These are phyloP conservation scores for Heliamphora pulchella DNA, from an alignment of 179 eudicot species.

Conservation along the genomic window DNA sequence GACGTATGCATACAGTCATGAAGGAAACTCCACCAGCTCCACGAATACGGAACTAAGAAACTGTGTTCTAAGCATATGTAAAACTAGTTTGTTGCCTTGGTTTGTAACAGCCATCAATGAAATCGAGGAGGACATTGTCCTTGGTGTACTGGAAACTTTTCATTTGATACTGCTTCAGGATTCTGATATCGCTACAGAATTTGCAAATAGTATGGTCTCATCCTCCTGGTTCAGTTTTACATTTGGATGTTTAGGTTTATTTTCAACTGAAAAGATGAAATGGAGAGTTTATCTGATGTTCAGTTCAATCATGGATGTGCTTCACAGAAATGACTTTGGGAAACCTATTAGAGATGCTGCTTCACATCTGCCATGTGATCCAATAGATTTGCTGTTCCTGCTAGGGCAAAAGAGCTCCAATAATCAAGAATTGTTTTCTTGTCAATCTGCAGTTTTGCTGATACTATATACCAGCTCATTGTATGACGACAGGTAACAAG, in stretches of 20 bases:
- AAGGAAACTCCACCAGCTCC: slow-evolving; percentile 25
- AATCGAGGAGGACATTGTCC: slow-evolving; percentile 63
- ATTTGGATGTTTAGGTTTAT: slow-evolving; percentile 78
- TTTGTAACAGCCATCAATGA: slow-evolving; percentile 47
- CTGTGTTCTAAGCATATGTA: slow-evolving; percentile 48
- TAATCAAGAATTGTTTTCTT: slow-evolving; percentile 48
- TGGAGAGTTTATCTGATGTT: slow-evolving; percentile 58
- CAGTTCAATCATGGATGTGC: slow-evolving; percentile 59
- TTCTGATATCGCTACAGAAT: slow-evolving; percentile 38
- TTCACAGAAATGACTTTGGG: slow-evolving; percentile 60
- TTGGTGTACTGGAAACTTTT: slow-evolving; percentile 73
- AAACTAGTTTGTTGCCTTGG: slow-evolving; percentile 76
- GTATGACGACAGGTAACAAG: slow-evolving; percentile 58
- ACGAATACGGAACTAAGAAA: slow-evolving; percentile 30
- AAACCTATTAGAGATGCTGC: slow-evolving; percentile 64
- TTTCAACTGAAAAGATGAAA: slow-evolving; percentile 73
- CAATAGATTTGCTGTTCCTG: slow-evolving; percentile 72
- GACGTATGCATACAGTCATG: slow-evolving; percentile 49
- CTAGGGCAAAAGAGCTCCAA: slow-evolving; percentile 68
- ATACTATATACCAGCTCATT: slow-evolving; percentile 66
- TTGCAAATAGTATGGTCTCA: slow-evolving; percentile 48
- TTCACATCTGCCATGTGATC: slow-evolving; percentile 71
- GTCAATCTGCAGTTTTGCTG: slow-evolving; percentile 72
- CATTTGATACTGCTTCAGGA: slow-evolving; percentile 54
- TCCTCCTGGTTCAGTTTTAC: slow-evolving; percentile 77